Conservation (phyloP, 2,329 filamentous ascomycete species). For the Blastomyces percursus region DNA sequence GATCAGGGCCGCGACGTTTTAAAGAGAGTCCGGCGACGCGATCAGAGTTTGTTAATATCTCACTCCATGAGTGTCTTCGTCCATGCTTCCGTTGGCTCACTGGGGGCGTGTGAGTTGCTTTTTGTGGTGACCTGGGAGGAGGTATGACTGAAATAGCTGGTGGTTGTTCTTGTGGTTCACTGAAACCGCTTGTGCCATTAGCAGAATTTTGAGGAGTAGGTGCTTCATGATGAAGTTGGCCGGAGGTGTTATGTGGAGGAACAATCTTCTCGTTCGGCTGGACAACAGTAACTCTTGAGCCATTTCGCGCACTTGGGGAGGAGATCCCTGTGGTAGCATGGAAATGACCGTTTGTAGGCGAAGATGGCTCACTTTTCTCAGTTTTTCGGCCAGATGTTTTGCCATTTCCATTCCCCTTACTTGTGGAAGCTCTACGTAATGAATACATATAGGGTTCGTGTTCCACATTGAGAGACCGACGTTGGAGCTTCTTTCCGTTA, state of each 20-base stretch:
- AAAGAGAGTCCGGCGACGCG: background rate
- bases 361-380: background rate
- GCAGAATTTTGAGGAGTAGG: too few species aligned
- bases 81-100: background rate
- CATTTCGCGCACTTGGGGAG: background rate
- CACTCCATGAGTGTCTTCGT: constrained; percentile 1
- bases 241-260: background rate
- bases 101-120: background rate
- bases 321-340: background rate
- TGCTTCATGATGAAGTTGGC: background rate
- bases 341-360: background rate
- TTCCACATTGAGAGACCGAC: background rate
- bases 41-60: background rate
- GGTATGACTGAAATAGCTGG: background rate
- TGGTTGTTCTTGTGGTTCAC: background rate
- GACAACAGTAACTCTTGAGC: background rate
- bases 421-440: background rate
- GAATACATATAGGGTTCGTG: background rate
- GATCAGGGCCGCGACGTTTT: background rate
- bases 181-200: background rate
- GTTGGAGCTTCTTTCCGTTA: background rate
- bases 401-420: background rate
- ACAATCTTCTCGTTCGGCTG: background rate
- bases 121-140: background rate
- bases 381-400: background rate